Conservation (phyloP, 441 rosid species). For the Biscutella auriculata region DNA sequence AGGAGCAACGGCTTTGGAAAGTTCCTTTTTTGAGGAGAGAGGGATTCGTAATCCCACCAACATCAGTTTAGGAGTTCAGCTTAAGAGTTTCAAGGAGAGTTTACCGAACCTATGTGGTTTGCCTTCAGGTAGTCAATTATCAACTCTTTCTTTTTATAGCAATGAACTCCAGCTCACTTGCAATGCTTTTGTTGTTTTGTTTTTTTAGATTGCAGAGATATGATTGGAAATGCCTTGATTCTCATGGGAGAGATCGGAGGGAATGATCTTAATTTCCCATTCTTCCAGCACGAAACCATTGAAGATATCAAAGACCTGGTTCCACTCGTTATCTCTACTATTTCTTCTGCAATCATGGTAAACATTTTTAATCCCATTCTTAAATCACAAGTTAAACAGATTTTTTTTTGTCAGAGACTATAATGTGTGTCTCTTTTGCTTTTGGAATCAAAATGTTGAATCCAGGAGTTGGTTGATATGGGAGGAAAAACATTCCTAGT, state of each 20-base stretch:
- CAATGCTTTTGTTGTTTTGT: too few relatives aligned
- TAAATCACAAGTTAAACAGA: not conserved
- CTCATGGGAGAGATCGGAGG: slow-evolving; percentile 55
- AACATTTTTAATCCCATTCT: not conserved
- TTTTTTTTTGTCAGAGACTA: not conserved
- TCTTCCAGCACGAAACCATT: slow-evolving; percentile 6
- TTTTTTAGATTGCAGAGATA: slow-evolving; percentile 25
- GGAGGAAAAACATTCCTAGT: slow-evolving; percentile 38
- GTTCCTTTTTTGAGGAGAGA: slow-evolving; percentile 9
- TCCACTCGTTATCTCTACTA: slow-evolving; percentile 24
- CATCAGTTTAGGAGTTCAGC: slow-evolving; percentile 26
- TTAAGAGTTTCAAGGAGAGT: slow-evolving; percentile 23
- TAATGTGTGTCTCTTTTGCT: not conserved
- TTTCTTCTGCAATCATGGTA: slow-evolving; percentile 33
- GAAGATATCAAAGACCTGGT: slow-evolving; percentile 25
- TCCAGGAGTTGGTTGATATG: slow-evolving; percentile 34
- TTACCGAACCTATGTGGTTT: slow-evolving; percentile 27
- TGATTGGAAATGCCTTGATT: slow-evolving; percentile 28
- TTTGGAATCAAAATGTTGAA: not conserved
- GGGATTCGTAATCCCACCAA: slow-evolving; percentile 19
- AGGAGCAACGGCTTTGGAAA: slow-evolving; percentile 36
- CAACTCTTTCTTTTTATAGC: not conserved
- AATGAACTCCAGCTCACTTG: too few relatives aligned
- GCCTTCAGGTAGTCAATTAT: slow-evolving; percentile 13
- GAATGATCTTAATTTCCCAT: slow-evolving; percentile 33